Base-by-base conservation (phyloP, 495 filamentous ascomycete species). In the Amphirosellinia nigrospora region DNA sequence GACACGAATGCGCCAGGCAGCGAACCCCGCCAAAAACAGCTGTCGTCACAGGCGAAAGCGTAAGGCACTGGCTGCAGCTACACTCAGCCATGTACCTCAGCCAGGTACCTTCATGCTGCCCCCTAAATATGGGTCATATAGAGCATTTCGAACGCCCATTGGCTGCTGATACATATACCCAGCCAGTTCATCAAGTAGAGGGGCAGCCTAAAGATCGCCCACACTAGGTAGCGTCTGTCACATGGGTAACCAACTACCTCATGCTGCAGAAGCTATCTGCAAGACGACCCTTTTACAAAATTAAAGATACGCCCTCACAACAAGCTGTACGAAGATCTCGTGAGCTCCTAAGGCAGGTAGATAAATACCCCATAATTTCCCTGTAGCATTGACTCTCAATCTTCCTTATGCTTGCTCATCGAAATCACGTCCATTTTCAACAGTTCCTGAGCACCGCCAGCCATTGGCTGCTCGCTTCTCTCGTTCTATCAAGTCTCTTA, bases 1-100 rank as follows among this genome's bases (percentile, higher is more conserved):
- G 64, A 67, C 21, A 36, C 21, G 41, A 52, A 69, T 62, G 56
- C 55, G 56, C 30, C 55, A 62, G 45, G 56, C 43, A 69, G 21
- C 38, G 56, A 61, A n/a, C 55, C 66, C 56, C 66, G 66, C 56
- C 56, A 38, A 32, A 36, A 63, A 13, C 45, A 45, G 43, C 23
- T 60, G 34, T 60, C 56, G 56, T 60, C 56, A 60, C 56, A 60
- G 34, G 16, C 11, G 15, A 56, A 7, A 30, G 53, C 53, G 26
- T 28, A n/a, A n/a, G n/a, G n/a, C n/a, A n/a, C n/a, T n/a, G 3
- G 48, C 15, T 23, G 48, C 48, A 52, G 19, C 43, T 74, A 66
- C 41, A 39, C 11, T 43, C 41, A 43, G 19, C 9, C 7, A 43
- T 2, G 2, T 39, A 39, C 36, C 36, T 39, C 11, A 39, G 3